These are phyloP conservation scores for Tylopilus intermedius DNA, from an alignment of 768 basidiomycete species.

Conservation along the genomic window DNA sequence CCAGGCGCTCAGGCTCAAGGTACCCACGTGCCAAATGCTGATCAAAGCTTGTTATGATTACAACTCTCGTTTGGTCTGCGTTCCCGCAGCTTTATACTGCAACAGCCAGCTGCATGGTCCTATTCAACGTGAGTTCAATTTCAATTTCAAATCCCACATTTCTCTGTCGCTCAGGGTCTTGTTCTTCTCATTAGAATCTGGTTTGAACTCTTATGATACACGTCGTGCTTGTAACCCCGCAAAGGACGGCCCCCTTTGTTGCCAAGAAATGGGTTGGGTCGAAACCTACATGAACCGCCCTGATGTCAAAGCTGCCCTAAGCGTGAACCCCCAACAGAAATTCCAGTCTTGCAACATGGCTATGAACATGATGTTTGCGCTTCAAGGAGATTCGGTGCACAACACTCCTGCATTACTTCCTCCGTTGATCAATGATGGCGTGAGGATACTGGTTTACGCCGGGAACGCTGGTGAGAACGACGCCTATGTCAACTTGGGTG, in stretches of 20 bases:
- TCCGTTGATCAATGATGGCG: constrained; percentile 74
- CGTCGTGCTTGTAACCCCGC: constrained; percentile 66
- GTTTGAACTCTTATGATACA: constrained; percentile 87
- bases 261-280: constrained; percentile 78
- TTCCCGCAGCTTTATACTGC: constrained; percentile 78
- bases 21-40: constrained; percentile 69
- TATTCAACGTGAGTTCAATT: constrained; percentile 52
- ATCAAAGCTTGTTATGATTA: constrained; percentile 66
- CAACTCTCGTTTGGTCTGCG: constrained; percentile 57
- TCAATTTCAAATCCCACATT: not conserved
- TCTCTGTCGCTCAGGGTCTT: not conserved
- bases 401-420: constrained; percentile 77
- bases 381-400: constrained; percentile 84
- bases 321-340: constrained; percentile 52
- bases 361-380: constrained; percentile 74
- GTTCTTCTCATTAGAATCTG: constrained; percentile 43
- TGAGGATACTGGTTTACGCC: constrained; percentile 85
- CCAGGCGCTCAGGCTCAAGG: constrained; percentile 53
- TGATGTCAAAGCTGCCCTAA: constrained; percentile 72
- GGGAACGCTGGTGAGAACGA: constrained; percentile 65
- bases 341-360: constrained; percentile 76
- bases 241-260: constrained; percentile 71
- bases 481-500: not conserved
- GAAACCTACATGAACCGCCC: constrained; percentile 84
- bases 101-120: constrained; percentile 66